Conservation (phyloP, 441 rosid species). For the Omphalea diandra region DNA sequence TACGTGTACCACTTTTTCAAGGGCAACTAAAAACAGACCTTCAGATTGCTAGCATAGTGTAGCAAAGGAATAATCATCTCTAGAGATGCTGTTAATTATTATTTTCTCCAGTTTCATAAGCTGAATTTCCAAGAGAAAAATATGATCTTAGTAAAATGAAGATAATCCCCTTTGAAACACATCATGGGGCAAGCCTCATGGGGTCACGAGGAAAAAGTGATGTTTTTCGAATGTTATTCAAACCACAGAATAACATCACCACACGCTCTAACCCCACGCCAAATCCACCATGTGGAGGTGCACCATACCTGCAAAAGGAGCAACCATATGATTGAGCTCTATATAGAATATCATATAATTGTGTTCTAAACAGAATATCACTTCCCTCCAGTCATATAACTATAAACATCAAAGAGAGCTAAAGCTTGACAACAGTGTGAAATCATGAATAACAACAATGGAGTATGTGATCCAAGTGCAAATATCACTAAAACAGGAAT, state of each 20-base stretch:
- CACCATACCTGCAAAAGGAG: conserved; percentile 57
- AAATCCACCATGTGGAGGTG: conserved; percentile 88
- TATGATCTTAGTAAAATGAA: not conserved
- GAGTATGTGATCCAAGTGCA: no score
- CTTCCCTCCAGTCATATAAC: not conserved
- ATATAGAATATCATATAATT: no score
- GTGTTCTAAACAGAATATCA: no score
- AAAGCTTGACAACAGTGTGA: not conserved
- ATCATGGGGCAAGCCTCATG: conserved; percentile 61
- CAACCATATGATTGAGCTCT: conserved; percentile 10
- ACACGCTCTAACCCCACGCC: conserved; percentile 89
- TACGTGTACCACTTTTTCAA: no score
- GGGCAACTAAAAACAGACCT: not conserved
- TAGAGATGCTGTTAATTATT: not conserved
- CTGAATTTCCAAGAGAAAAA: not conserved
- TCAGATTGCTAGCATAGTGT: not conserved
- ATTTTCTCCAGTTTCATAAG: not conserved
- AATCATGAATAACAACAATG: no score
- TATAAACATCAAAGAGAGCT: not conserved
- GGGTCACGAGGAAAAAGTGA: conserved; percentile 91
- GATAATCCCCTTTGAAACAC: not conserved
- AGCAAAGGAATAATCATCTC: not conserved
- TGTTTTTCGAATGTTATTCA: conserved; percentile 76
- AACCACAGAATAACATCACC: conserved; percentile 80
- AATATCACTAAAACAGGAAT: no score